These are phyloP conservation scores for Psophocarpus tetragonolobus DNA, from an alignment of 306 rosid genomes.

Conservation along the genomic window DNA sequence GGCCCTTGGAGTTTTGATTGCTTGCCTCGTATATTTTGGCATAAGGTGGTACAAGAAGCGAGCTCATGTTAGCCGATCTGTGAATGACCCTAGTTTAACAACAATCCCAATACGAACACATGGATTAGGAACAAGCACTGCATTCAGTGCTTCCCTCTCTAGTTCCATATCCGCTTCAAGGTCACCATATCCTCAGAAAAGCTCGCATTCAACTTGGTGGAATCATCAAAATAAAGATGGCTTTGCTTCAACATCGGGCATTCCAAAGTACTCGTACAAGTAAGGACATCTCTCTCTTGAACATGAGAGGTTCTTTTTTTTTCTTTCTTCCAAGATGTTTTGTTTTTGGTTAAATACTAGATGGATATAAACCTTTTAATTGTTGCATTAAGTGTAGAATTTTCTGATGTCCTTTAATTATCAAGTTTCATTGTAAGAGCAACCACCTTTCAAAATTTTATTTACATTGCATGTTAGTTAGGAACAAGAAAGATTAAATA, in stretches of 20 bases:
- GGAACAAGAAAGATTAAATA: background rate
- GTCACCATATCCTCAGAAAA: slow-evolving; percentile 44
- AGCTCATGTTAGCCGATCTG: slow-evolving; percentile 45
- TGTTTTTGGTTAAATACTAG: background rate
- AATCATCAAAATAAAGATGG: slow-evolving; percentile 52
- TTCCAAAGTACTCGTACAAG: slow-evolving; percentile 71
- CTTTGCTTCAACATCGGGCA: slow-evolving; percentile 64
- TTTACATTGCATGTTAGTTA: background rate
- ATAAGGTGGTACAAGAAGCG: slow-evolving; percentile 61
- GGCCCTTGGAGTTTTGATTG: slow-evolving; percentile 71
- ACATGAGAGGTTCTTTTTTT: background rate
- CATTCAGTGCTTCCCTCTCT: slow-evolving; percentile 57
- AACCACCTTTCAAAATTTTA: background rate
- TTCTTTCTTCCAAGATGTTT: slow-evolving; percentile 5
- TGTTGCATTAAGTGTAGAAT: background rate
- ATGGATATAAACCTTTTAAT: background rate
- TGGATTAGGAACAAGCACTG: slow-evolving; percentile 66
- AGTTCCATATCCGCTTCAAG: slow-evolving; percentile 40
- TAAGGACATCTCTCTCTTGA: slow-evolving; percentile 34
- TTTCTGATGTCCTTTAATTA: background rate
- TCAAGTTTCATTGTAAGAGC: background rate
- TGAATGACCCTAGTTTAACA: slow-evolving; percentile 46
- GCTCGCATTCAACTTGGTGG: slow-evolving; percentile 47
- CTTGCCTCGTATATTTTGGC: slow-evolving; percentile 47
- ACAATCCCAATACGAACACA: slow-evolving; percentile 63